Evolutionary conservation across 192 early-diverging fungal species (phyloP).

Genomic region (Podila horticola): DNA sequence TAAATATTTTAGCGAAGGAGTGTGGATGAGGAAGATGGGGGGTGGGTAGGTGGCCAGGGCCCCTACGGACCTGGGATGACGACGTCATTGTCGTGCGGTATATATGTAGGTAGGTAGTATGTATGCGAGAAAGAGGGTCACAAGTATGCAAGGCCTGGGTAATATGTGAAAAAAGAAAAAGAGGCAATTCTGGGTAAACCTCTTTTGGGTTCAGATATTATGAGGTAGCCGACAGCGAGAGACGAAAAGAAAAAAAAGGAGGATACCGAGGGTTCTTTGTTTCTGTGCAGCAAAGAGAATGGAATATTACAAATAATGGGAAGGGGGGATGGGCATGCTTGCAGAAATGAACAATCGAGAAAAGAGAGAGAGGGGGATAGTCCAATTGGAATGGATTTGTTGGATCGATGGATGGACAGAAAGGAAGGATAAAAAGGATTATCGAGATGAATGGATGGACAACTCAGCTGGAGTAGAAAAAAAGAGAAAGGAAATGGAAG

Average conservation of each 20-base stretch:
- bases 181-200: background rate
- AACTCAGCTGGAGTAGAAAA: background rate
- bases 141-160: background rate
- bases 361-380: background rate
- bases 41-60: background rate
- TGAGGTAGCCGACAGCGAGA: background rate
- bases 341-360: background rate
- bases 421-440: background rate
- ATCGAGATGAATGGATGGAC: background rate
- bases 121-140: too few relatives aligned
- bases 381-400: background rate
- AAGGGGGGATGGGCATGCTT: background rate
- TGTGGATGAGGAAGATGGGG: background rate
- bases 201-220: too few relatives aligned
- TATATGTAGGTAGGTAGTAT: too few relatives aligned
- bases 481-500: background rate
- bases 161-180: constrained; percentile 7
- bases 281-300: too few relatives aligned
- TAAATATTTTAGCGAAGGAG: background rate
- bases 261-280: too few relatives aligned
- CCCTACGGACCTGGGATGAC: background rate
- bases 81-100: background rate
- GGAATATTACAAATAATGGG: too few relatives aligned
- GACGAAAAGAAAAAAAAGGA: too few relatives aligned
- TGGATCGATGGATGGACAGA: constrained; percentile 2